Base-by-base conservation (phyloP, 148 eudicot species). In the Euryodendron excelsum region DNA sequence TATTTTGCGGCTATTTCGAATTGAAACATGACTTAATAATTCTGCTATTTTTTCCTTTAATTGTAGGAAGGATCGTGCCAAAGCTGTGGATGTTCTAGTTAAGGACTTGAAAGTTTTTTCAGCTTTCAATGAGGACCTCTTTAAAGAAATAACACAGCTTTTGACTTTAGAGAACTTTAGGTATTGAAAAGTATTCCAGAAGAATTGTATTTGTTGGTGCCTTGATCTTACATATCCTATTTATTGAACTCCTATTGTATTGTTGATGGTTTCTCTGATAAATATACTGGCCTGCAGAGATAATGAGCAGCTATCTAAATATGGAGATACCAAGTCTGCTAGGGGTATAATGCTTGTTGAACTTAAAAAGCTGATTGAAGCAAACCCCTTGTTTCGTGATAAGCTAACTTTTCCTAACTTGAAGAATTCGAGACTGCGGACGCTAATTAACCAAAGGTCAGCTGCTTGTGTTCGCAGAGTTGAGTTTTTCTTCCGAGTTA, bases 301-400 rank as follows among this genome's bases (percentile, higher is more conserved):
- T 62, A 92, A 94, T 78, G 97, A 94, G 80, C 94, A 92, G 73
- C 84, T 94, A 48, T 94, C 98, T 2, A 94, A 90, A 64, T 92
- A 94, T 82, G 98, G 98, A 36, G 97, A 94, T 77, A 90, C 94
- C n/a, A 92, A 89, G 88, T 92, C 97, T 77, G 97, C 97, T 53
- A 88, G 98, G 84, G 82, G 85, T 72, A 88, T 89, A 78, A 89
- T 94, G 97, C 89, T 94, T 64, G 89, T 72, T 48, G 98, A 94
- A 83, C 86, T 92, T 15, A 92, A 92, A 79, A 94, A 92, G 87
- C 75, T 94, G 87, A 94, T 94, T 58, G 98, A 92, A 78, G 97
- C 94, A 69, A 94, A 94, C 77, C 98, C 98, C n/a, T 69, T 90
- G 64, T 94, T 94, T 66, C 91, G 97, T 62, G 97, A 92, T 68